Base-by-base conservation (phyloP, 2,329 filamentous ascomycete genomes). In the Aspergillus pseudoglaucus region DNA sequence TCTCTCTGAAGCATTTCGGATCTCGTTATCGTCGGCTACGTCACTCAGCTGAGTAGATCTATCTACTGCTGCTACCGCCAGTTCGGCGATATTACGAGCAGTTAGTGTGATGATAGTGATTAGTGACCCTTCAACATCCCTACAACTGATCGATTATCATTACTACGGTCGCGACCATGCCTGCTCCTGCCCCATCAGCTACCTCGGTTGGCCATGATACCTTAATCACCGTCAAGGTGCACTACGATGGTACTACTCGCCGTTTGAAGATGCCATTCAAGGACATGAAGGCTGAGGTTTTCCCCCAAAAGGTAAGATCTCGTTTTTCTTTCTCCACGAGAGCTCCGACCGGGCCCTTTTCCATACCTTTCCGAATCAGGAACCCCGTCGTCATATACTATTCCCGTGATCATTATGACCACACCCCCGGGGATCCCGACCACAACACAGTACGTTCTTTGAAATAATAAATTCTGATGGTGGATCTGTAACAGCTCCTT, bases 201-300 rank as follows among this genome's bases (percentile, higher is more conserved):
- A 63, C 71, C 48, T 69, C 75, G 37, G 75, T 80, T 48, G 76
- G 73, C 45, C 79, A 82, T 47, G 86, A 90, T 53, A 89, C 87
- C 45, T 75, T 81, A 55, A 87, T 97, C 70, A 89, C 86, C 56
- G 76, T 96, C 73, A 97, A 97, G 76, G 79, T 95, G 64, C 80
- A 82, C 62, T 82, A 86, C 63, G 82, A 90, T 63, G 88, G 88
- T 50, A 75, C 73, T 61, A 86, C 84, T 61, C 84, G 87, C 62
- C 87, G 90, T 60, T 87, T 94, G 75, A 96, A 95, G 79, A 79
- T 97, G 55, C 86, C 89, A 47, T 80, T 97, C 63, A 83, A 84
- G 65, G 91, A 97, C 58, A 83, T 97, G 48, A 82, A 82, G 53
- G 82, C 86, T 44, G 76, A 75, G 54, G 78, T 82, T 42, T 81